A percentile compares a stretch with the other conserved stretches of the same genome.
Conservation (phyloP, 108 stramenopile genomes). For the Nitzschia sp. region DNA sequence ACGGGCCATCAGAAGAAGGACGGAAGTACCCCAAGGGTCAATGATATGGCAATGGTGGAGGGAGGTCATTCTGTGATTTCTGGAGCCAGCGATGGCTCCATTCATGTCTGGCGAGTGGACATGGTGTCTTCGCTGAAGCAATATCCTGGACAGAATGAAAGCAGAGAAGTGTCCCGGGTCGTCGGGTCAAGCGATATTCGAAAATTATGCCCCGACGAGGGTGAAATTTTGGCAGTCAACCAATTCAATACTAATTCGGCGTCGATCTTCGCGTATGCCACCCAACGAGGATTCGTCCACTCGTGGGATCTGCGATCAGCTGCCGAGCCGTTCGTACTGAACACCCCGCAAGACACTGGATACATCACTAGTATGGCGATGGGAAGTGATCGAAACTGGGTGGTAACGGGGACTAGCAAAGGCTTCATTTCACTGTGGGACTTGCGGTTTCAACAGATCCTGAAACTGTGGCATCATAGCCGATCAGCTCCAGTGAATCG, state of each 20-base stretch:
- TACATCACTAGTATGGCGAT: constrained; percentile 84
- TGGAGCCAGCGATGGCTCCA: constrained; percentile 81
- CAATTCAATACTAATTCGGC: constrained; percentile 90
- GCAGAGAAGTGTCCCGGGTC: constrained; percentile 47
- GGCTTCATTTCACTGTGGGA: constrained; percentile 74
- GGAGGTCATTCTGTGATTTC: constrained; percentile 89
- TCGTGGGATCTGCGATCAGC: constrained; percentile 78
- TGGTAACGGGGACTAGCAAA: constrained; percentile 80
- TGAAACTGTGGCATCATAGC: constrained; percentile 91
- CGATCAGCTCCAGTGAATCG: constrained; percentile 75
- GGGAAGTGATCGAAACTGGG: constrained; percentile 88
- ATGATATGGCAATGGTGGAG: constrained; percentile 89
- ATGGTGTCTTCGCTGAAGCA: constrained; percentile 43
- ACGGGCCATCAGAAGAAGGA: constrained; percentile 44
- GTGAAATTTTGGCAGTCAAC: constrained; percentile 83
- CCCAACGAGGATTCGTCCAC: constrained; percentile 78
- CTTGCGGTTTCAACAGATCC: constrained; percentile 73
- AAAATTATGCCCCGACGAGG: constrained; percentile 66
- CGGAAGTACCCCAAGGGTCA: constrained; percentile 50
- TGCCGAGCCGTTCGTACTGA: constrained; percentile 75
- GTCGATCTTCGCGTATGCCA: constrained; percentile 82
- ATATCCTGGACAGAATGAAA: constrained; percentile 23
- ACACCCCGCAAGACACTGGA: constrained; percentile 83
- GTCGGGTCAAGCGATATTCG: constrained; percentile 61
- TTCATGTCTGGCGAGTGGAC: constrained; percentile 90